A percentile compares a stretch with the other conserved stretches of the same genome.
Conservation (phyloP, 805 yeast species). For the Candida lessepsii region DNA sequence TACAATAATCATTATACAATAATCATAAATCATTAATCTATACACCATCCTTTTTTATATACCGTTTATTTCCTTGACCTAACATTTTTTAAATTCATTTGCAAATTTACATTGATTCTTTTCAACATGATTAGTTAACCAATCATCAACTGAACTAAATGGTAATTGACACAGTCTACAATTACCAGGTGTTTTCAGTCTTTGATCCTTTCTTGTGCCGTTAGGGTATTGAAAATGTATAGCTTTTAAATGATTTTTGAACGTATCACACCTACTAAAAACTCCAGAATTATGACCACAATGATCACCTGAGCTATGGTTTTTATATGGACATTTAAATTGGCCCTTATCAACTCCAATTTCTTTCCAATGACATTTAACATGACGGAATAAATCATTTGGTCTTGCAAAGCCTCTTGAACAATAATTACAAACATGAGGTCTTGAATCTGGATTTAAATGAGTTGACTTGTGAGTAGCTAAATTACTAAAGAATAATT, state of each 20-base stretch:
- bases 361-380: conserved; percentile 82
- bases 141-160: conserved; percentile 70
- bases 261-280: conserved; percentile 87
- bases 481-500: conserved; percentile 67
- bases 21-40: conserved; percentile 4
- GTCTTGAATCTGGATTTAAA: conserved; percentile 66
- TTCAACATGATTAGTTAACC: conserved; percentile 78
- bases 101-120: conserved; percentile 34
- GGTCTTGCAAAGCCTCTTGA: conserved; percentile 84
- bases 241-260: conserved; percentile 86
- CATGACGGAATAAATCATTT: conserved; percentile 82
- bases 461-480: conserved; percentile 85
- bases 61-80: not conserved
- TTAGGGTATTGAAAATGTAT: conserved; percentile 85
- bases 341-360: conserved; percentile 63
- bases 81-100: conserved; percentile 14
- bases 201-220: conserved; percentile 78
- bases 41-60: conserved; percentile 1
- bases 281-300: conserved; percentile 82
- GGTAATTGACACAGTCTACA: conserved; percentile 74
- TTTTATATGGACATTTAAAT: conserved; percentile 76
- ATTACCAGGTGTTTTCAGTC: conserved; percentile 64
- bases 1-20: conserved; percentile 1
- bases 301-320: conserved; percentile 25
- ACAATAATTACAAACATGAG: conserved; percentile 76